Percentiles rank a stretch among this genome's conserved stretches.
phyloP scores from a whole-genome alignment of 371 early-diverging fungal genomes.

The Rhizopus arrhizus region DNA sequence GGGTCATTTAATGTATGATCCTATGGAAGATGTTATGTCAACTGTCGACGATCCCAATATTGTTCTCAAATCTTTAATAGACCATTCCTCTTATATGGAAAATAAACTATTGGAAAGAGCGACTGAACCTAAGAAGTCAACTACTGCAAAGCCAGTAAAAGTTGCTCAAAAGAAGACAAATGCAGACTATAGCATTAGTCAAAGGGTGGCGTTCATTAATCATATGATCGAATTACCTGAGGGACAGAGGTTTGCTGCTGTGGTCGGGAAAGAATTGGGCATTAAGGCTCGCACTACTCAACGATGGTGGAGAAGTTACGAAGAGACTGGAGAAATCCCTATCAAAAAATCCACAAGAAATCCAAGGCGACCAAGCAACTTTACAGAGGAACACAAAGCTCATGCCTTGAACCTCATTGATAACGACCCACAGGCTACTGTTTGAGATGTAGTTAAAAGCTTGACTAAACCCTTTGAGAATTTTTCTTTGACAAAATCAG shows the following conservation, averaged over 20 bases:
- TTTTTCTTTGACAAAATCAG: slow-evolving; percentile 18
- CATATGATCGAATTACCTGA: slow-evolving; percentile 20
- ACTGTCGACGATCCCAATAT: slow-evolving; percentile 9
- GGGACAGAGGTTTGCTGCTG: slow-evolving; percentile 19
- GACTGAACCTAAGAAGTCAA: slow-evolving; percentile 3
- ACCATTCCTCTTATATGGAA: slow-evolving; percentile 11
- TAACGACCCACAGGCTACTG: slow-evolving; percentile 6
- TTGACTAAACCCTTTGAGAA: slow-evolving; percentile 18
- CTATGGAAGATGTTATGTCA: slow-evolving; percentile 10
- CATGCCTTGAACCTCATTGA: slow-evolving; percentile 4
- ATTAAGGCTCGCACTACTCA: slow-evolving; percentile 18
- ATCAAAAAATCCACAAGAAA: slow-evolving; percentile 23
- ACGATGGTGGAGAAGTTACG: slow-evolving; percentile 19
- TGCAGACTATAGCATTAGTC: slow-evolving; percentile 14
- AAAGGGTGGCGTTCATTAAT: slow-evolving; percentile 15
- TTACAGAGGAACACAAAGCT: slow-evolving; percentile 20
- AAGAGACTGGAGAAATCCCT: slow-evolving; percentile 19
- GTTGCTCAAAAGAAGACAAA: slow-evolving; percentile 8
- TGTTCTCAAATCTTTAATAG: slow-evolving; percentile 1
- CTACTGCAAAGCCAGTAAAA: slow-evolving; percentile 6
- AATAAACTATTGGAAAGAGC: slow-evolving; percentile 4
- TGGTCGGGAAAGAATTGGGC: slow-evolving; percentile 16
- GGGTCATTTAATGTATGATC: slow-evolving; percentile 17
- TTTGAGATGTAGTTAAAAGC: slow-evolving; percentile 16
- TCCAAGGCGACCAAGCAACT: slow-evolving; percentile 25